Evolutionary conservation across 2,329 filamentous ascomycete species (phyloP).

Genomic region (Epichloe amarillans): DNA sequence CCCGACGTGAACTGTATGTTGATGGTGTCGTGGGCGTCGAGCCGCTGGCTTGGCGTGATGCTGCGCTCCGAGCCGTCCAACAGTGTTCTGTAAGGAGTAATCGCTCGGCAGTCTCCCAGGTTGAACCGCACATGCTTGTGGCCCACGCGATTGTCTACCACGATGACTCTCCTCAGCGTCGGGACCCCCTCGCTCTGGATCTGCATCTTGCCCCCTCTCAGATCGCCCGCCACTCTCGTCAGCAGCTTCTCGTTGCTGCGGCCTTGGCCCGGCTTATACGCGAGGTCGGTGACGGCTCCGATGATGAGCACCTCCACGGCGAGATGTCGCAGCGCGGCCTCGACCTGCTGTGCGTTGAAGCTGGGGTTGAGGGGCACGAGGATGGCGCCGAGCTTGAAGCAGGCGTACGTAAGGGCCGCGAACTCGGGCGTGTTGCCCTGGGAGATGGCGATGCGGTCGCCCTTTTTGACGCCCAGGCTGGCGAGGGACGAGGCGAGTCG

Average conservation of each 20-base stretch:
- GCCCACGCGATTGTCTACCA: conserved; percentile 60
- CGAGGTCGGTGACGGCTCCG: conserved; percentile 74
- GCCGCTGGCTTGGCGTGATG: conserved; percentile 30
- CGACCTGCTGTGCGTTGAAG: conserved; percentile 70
- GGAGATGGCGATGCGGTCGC: conserved; percentile 73
- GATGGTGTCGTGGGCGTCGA: conserved; percentile 55
- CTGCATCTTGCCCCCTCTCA: conserved; percentile 14
- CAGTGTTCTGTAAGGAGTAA: conserved; percentile 34
- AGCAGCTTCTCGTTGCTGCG: conserved; percentile 39
- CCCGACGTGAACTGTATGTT: conserved; percentile 97
- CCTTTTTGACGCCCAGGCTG: conserved; percentile 61
- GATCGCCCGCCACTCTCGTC: conserved; percentile 29
- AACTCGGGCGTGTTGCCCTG: conserved; percentile 79
- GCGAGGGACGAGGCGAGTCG: conserved; percentile 57
- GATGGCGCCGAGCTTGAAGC: conserved; percentile 90
- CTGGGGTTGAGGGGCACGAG: conserved; percentile 87
- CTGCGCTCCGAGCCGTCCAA: conserved; percentile 18
- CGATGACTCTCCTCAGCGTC: conserved; percentile 54
- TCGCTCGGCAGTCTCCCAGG: conserved; percentile 24
- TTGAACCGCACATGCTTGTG: conserved; percentile 33
- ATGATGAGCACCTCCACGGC: conserved; percentile 63
- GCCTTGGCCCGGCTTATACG: conserved; percentile 45
- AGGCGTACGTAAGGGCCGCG: conserved; percentile 71
- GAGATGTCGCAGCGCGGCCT: conserved; percentile 65
- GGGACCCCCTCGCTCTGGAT: conserved; percentile 42